Conservation (phyloP, 495 filamentous ascomycete genomes). For the Talaromyces wortmannii region DNA sequence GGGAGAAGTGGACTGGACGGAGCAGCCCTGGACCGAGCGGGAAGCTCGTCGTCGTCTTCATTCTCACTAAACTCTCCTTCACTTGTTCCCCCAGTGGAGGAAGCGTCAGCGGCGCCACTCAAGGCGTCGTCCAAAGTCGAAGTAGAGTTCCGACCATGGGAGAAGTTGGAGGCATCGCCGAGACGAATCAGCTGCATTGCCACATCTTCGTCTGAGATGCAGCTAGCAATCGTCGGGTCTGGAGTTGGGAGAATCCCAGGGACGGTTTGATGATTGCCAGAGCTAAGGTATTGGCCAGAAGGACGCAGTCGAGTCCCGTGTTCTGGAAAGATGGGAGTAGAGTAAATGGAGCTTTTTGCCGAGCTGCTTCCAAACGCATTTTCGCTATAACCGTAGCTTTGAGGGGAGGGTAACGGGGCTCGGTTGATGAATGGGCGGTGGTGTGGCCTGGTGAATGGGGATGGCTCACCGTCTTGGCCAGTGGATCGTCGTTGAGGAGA, state of each 20-base stretch:
- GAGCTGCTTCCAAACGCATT: conserved; percentile 32
- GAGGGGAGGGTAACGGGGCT: conserved; percentile 70
- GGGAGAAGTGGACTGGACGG: conserved; percentile 43
- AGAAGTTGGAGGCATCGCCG: conserved; percentile 85
- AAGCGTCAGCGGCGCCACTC: conserved; percentile 77
- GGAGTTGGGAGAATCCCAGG: conserved; percentile 78
- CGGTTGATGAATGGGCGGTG: conserved; percentile 69
- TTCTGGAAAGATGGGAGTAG: conserved; percentile 49
- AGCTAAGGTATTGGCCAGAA: conserved; percentile 28
- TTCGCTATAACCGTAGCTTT: conserved; percentile 57
- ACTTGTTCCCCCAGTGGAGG: conserved; percentile 75
- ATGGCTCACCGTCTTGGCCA: conserved; percentile 52
- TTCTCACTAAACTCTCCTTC: conserved; percentile 74
- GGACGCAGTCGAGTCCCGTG: conserved; percentile 58
- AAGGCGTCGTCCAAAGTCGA: conserved; percentile 90
- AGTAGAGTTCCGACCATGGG: conserved; percentile 83
- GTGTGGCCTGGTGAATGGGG: conserved; percentile 60
- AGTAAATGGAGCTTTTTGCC: conserved; percentile 35
- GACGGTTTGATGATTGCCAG: conserved; percentile 27
- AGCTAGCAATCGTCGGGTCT: conserved; percentile 88
- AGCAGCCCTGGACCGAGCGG: conserved; percentile 53
- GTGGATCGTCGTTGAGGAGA: conserved; percentile 78
- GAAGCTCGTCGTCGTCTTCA: conserved; percentile 56
- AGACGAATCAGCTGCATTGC: conserved; percentile 93
- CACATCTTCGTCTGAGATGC: conserved; percentile 96